These are phyloP conservation scores for Moringa oleifera DNA, from an alignment of 345 rosid species.

Conservation along the genomic window DNA sequence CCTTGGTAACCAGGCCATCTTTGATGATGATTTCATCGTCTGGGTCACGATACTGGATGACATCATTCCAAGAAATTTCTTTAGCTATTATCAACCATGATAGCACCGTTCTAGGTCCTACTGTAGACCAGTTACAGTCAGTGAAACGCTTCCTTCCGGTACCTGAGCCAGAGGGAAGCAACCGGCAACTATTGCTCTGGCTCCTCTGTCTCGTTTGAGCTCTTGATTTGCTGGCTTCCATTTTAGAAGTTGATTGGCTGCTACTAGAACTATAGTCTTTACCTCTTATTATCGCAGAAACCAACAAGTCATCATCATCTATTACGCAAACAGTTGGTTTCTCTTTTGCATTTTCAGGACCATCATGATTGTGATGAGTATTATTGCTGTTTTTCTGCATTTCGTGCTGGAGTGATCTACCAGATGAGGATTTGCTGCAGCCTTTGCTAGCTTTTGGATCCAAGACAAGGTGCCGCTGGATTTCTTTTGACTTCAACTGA, in stretches of 20 bases:
- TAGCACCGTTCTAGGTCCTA: constrained; percentile 63
- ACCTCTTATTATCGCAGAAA: constrained; percentile 51
- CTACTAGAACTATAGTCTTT: constrained; percentile 33
- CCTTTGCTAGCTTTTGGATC: constrained; percentile 8
- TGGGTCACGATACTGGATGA: constrained; percentile 68
- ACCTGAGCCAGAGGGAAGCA: constrained; percentile 54
- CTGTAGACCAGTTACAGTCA: constrained; percentile 39
- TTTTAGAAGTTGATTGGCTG: constrained; percentile 38
- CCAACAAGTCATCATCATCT: constrained; percentile 58
- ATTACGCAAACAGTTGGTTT: constrained; percentile 40
- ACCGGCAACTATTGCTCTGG: constrained; percentile 51
- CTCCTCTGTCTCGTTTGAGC: constrained; percentile 38
- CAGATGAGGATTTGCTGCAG: constrained; percentile 16
- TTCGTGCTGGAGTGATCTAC: constrained; percentile 19
- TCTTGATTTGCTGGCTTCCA: constrained; percentile 41
- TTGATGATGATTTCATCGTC: constrained; percentile 55
- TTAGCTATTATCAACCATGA: constrained; percentile 69
- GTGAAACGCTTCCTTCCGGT: constrained; percentile 37
- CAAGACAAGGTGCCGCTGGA: constrained; percentile 15
- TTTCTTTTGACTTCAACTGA: constrained; percentile 29
- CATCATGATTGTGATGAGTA: constrained; percentile 21
- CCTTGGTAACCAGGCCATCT: constrained; percentile 60
- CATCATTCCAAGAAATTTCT: constrained; percentile 57
- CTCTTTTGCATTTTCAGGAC: constrained; percentile 32
- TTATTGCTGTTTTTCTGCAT: constrained; percentile 31